phyloP scores from a whole-genome alignment of 345 rosid species.

The Sonneratia alba region DNA sequence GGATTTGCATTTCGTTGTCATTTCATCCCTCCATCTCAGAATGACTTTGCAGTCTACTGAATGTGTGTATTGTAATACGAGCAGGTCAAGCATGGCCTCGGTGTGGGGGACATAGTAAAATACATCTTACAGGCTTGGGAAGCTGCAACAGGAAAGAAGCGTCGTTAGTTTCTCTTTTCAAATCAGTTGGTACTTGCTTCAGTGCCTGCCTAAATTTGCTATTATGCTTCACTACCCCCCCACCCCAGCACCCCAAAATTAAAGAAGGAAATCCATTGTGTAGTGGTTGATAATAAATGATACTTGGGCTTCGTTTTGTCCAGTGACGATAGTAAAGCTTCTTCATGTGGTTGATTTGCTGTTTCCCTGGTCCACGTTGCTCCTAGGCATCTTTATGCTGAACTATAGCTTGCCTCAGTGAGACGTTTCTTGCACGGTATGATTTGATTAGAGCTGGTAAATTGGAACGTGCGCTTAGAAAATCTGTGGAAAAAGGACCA shows the following conservation, averaged over 20 bases:
- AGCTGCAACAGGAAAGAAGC: constrained; percentile 58
- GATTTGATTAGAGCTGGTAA: too few relatives aligned
- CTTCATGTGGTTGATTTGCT: too few relatives aligned
- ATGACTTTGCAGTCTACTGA: not conserved
- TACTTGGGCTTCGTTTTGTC: not conserved
- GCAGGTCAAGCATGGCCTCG: constrained; percentile 80
- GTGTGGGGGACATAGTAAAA: constrained; percentile 68
- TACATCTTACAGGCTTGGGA: constrained; percentile 77
- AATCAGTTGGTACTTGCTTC: not conserved
- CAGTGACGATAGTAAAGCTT: not conserved
- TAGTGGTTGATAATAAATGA: not conserved
- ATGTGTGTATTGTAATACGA: not conserved
- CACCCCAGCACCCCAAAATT: too few relatives aligned
- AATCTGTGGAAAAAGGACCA: too few relatives aligned
- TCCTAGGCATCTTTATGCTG: too few relatives aligned
- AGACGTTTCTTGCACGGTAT: too few relatives aligned
- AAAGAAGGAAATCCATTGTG: not conserved
- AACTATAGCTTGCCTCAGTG: too few relatives aligned
- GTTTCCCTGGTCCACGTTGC: too few relatives aligned
- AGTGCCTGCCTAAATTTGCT: not conserved
- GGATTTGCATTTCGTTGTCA: too few relatives aligned
- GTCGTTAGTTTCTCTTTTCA: constrained; percentile 14
- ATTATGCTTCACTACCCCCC: too few relatives aligned
- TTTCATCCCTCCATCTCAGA: not conserved
- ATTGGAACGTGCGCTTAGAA: too few relatives aligned